Base-by-base conservation (phyloP, 2,329 filamentous ascomycete genomes). In the Fusarium praegraminearum region DNA sequence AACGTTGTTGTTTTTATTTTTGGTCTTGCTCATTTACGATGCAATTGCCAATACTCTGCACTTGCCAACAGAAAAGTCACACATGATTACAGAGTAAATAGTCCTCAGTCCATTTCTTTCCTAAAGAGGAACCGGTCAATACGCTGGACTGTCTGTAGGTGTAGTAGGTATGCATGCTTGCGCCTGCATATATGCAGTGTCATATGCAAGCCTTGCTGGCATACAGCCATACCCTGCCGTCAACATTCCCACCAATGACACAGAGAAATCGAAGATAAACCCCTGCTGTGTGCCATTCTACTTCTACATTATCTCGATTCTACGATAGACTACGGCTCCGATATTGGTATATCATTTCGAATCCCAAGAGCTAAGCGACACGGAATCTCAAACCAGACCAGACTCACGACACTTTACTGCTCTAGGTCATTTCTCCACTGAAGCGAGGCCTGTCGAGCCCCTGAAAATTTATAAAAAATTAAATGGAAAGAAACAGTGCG, bases 91-190 rank as follows among this genome's bases (percentile, higher is more conserved):
- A n/a, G 20, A 22, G 20, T 22, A 22, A 22, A 22, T 22, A 22
- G 20, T 22, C n/a, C n/a, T n/a, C n/a, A n/a, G n/a, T n/a, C 36
- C 64, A 57, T 67, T 74, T 65, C 75, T 73, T 75, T 75, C 75
- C 75, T 65, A 73, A 77, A 53, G 62, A 78, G 76, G 72, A 76
- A 78, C 76, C 76, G 76, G 77, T 76, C 69, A 78, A 73, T 53
- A 71, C 62, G 66, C 65, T 68, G 60, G 68, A 72, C 57, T 18
- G 41, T 3, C 22, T 26, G 15, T 43, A 24, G 20, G 22, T 43
- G 24, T 22, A 24, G 15, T 43, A 24, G 20, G 22, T 43, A 43
- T 22, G 41, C 24, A 44, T 44, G 13, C 38, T 12, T 41, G 15
- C 40, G 15, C 40, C 8, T 26, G 22, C 22, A 43, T 43, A 5